A percentile compares a stretch with the other conserved stretches of the same genome.
Conservation (phyloP, 345 rosid species). For the Psidium friedrichsthalianum region DNA sequence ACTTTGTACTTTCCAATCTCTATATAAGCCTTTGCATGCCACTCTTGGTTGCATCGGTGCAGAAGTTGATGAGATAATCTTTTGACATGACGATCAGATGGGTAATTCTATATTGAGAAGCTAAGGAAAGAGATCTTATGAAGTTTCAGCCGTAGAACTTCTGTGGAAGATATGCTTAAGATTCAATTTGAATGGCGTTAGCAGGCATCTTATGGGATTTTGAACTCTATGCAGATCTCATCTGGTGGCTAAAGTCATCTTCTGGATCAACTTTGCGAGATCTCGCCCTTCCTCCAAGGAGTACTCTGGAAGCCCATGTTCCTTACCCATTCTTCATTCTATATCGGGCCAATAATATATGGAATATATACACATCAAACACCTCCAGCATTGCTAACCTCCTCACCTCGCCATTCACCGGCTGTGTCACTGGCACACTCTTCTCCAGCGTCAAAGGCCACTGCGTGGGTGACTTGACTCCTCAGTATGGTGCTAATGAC, state of each 20-base stretch:
- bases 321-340: constrained; percentile 84
- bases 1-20: not conserved
- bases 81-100: not conserved
- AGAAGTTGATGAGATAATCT: not conserved
- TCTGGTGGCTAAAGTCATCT: constrained; percentile 84
- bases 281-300: constrained; percentile 82
- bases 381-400: constrained; percentile 34
- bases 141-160: not conserved
- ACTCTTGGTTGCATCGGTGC: not conserved
- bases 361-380: constrained; percentile 49
- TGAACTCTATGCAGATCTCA: constrained; percentile 50
- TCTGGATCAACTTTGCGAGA: constrained; percentile 95
- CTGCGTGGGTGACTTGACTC: constrained; percentile 68
- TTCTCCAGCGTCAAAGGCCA: constrained; percentile 57
- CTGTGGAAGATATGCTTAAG: not conserved
- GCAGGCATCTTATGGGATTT: not conserved
- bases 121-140: not conserved
- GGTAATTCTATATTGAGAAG: not conserved
- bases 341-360: constrained; percentile 85
- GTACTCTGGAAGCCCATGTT: constrained; percentile 74
- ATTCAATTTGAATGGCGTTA: not conserved
- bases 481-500: constrained; percentile 44
- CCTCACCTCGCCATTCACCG: constrained; percentile 74
- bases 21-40: not conserved
- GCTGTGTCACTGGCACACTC: constrained; percentile 52